These are phyloP conservation scores for Yamadazyma takamatsuzukensis DNA, from an alignment of 805 yeast species.

Conservation along the genomic window DNA sequence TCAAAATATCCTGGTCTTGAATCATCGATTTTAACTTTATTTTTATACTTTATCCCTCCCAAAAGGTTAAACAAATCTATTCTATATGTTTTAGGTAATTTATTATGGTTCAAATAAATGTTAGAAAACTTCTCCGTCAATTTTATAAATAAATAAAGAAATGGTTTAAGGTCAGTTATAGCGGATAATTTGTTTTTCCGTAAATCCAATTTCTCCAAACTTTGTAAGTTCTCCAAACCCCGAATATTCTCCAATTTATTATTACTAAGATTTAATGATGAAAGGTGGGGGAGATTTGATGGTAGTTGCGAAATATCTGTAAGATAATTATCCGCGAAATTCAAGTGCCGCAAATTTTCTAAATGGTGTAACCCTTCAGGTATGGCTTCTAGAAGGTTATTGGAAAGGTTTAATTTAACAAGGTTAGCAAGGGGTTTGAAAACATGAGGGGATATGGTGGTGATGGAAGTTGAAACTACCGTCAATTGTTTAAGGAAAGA, in stretches of 20 bases:
- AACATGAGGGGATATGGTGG: constrained; percentile 28
- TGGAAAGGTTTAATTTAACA: constrained; percentile 53
- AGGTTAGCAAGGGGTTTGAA: constrained; percentile 38
- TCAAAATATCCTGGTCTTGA: constrained; percentile 62
- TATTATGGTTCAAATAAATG: constrained; percentile 41
- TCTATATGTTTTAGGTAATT: constrained; percentile 44
- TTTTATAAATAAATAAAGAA: constrained; percentile 30
- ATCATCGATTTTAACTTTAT: constrained; percentile 51
- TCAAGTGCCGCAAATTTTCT: constrained; percentile 43
- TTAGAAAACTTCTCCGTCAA: constrained; percentile 30
- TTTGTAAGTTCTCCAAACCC: constrained; percentile 41
- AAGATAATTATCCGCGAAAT: constrained; percentile 41
- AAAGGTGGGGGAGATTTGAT: constrained; percentile 27
- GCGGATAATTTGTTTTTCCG: constrained; percentile 43
- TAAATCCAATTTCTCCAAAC: constrained; percentile 50
- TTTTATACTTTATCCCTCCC: constrained; percentile 49
- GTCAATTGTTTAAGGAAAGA: constrained; percentile 38
- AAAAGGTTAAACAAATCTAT: constrained; percentile 53
- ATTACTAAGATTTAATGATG: constrained; percentile 49
- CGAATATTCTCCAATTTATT: constrained; percentile 41
- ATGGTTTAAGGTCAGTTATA: constrained; percentile 31
- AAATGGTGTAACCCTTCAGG: constrained; percentile 55
- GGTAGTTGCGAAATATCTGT: constrained; percentile 33
- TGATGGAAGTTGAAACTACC: constrained; percentile 37
- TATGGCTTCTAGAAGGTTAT: constrained; percentile 45